Conservation (phyloP, 805 yeast genomes). For the Candida glaebosa region DNA sequence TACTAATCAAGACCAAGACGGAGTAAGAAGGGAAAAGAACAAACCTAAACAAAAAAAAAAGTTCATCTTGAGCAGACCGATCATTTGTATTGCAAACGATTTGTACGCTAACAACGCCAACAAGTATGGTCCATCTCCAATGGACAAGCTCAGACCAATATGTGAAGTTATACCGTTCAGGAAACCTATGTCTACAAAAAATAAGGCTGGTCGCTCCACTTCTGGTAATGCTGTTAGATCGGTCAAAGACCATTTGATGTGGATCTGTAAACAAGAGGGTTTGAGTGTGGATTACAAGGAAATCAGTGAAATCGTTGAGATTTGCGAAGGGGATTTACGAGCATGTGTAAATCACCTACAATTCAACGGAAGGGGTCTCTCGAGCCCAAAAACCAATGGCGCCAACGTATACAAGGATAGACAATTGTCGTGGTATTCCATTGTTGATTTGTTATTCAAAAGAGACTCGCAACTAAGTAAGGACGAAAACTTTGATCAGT, state of each 20-base stretch:
- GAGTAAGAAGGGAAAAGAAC: too few species aligned
- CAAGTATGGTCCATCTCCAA: slow-evolving; percentile 41
- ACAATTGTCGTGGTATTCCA: slow-evolving; percentile 61
- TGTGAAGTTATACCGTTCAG: slow-evolving; percentile 70
- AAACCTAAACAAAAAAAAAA: slow-evolving; percentile 27
- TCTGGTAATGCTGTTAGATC: slow-evolving; percentile 35
- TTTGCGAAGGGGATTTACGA: slow-evolving; percentile 79
- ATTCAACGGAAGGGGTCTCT: slow-evolving; percentile 38
- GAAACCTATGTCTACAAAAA: slow-evolving; percentile 49
- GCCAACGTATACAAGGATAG: slow-evolving; percentile 46
- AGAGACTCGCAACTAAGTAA: slow-evolving; percentile 45
- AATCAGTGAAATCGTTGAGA: slow-evolving; percentile 61
- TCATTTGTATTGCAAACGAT: slow-evolving; percentile 90
- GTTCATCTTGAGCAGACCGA: slow-evolving; percentile 65
- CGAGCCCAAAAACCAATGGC: slow-evolving; percentile 17
- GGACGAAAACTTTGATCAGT: slow-evolving; percentile 44
- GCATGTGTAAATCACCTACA: slow-evolving; percentile 83
- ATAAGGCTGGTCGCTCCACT: slow-evolving; percentile 40
- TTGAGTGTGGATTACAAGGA: slow-evolving; percentile 45
- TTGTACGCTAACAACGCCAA: slow-evolving; percentile 49
- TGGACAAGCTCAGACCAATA: slow-evolving; percentile 69
- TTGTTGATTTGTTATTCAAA: slow-evolving; percentile 60
- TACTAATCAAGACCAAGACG: slow-evolving; percentile 17
- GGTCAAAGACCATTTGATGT: slow-evolving; percentile 37
- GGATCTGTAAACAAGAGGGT: slow-evolving; percentile 54